phyloP scores from a whole-genome alignment of 176 grass and related monocot genomes.

The Zea luxurians region DNA sequence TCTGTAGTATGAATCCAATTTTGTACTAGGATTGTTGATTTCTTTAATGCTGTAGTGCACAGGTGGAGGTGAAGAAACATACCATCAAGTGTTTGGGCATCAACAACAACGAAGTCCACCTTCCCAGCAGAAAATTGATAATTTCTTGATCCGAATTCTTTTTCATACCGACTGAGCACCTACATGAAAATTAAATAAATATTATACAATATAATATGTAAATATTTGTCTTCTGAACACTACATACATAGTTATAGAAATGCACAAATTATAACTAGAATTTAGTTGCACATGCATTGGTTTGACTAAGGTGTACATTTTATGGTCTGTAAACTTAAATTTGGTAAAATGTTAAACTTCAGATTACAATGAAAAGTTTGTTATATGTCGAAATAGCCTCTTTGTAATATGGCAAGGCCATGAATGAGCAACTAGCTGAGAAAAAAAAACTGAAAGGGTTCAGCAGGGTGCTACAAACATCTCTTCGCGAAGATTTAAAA shows the following conservation, averaged over 20 bases:
- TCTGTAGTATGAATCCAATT: slow-evolving; percentile 33
- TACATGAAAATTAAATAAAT: slow-evolving; percentile 38
- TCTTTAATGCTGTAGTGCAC: slow-evolving; percentile 21
- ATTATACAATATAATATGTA: slow-evolving; percentile 8
- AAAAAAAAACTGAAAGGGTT: slow-evolving; percentile 10
- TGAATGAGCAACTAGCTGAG: background rate
- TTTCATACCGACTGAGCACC: slow-evolving; percentile 79
- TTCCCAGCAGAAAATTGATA: slow-evolving; percentile 72
- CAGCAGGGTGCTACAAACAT: slow-evolving; percentile 15
- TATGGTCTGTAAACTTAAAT: background rate
- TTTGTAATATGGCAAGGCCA: slow-evolving; percentile 27
- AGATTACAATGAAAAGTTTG: background rate
- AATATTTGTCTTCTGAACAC: slow-evolving; percentile 12
- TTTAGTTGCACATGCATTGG: background rate
- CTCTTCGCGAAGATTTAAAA: background rate
- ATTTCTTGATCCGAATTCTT: slow-evolving; percentile 88
- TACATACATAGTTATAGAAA: slow-evolving; percentile 21
- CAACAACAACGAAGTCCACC: slow-evolving; percentile 84
- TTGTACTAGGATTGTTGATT: slow-evolving; percentile 21
- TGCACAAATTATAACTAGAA: slow-evolving; percentile 1
- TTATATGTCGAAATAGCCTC: background rate
- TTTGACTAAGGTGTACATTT: slow-evolving; percentile 1
- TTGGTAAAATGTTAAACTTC: background rate
- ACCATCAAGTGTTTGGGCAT: slow-evolving; percentile 99
- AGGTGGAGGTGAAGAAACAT: slow-evolving; percentile 36